Percentiles rank a stretch among this genome's conserved stretches.
Evolutionary conservation across 352 stramenopile species (phyloP).

Genomic region (Phytophthora agathidicida): DNA sequence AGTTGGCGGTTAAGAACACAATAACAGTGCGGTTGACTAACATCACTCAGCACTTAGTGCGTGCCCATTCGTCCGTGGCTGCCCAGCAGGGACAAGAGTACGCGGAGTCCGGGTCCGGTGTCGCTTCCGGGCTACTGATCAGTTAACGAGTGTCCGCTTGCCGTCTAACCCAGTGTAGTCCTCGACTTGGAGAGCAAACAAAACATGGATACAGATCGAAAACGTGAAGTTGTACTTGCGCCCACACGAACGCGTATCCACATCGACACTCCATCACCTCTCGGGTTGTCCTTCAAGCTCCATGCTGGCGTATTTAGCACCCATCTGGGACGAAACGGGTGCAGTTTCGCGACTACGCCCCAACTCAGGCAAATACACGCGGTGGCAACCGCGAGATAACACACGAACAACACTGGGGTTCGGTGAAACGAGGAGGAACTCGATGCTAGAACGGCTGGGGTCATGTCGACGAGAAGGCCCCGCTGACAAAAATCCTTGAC

Average conservation of each 20-base stretch:
- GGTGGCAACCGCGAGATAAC: background rate
- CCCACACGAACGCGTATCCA: background rate
- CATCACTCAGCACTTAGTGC: slow-evolving; percentile 4
- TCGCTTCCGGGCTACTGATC: slow-evolving; percentile 2
- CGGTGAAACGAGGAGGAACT: slow-evolving; percentile 1
- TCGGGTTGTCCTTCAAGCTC: background rate
- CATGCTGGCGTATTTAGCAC: slow-evolving; percentile 1
- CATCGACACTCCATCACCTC: background rate
- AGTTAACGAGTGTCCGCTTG: slow-evolving; percentile 1
- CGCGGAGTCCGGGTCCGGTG: background rate
- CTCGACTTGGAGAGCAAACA: slow-evolving; percentile 5
- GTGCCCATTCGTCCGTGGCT: background rate
- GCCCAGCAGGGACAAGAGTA: background rate
- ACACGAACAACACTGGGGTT: slow-evolving; percentile 4
- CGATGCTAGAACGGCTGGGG: background rate
- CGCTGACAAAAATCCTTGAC: slow-evolving; percentile 5
- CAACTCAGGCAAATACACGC: background rate
- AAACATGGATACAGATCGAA: background rate
- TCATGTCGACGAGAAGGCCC: background rate
- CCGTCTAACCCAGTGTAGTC: slow-evolving; percentile 10
- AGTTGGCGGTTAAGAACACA: background rate
- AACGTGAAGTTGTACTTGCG: slow-evolving; percentile 20
- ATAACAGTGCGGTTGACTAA: background rate
- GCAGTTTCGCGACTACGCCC: background rate
- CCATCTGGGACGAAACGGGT: slow-evolving; percentile 11